A percentile compares a stretch with the other conserved stretches of the same genome.
Evolutionary conservation across 345 rosid species (phyloP).

Genomic region (Euclidium syriacum): DNA sequence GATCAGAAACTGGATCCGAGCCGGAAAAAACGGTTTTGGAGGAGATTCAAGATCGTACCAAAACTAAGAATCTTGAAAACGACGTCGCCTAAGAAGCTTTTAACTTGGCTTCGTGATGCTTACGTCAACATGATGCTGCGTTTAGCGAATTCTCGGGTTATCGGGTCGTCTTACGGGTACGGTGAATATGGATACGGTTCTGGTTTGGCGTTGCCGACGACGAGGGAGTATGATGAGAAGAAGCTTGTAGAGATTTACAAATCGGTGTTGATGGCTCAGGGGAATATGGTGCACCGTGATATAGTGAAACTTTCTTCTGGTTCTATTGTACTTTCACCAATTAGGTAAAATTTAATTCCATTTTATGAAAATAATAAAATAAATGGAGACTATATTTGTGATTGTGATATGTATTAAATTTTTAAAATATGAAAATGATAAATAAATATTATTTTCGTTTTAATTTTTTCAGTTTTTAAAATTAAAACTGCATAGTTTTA

Average conservation of each 20-base stretch:
- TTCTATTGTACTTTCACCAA: constrained; percentile 6
- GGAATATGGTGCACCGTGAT: constrained; percentile 39
- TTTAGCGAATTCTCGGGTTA: constrained; percentile 40
- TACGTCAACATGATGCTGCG: constrained; percentile 66
- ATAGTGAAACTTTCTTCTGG: constrained; percentile 25
- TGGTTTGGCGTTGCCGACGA: constrained; percentile 20
- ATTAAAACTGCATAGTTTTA: too few relatives aligned
- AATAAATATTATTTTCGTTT: too few relatives aligned
- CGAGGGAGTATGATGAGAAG: constrained; percentile 49
- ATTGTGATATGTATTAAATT: not conserved
- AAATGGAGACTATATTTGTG: not conserved
- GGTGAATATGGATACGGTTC: constrained; percentile 27
- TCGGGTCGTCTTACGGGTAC: constrained; percentile 30
- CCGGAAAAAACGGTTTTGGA: constrained; percentile 38
- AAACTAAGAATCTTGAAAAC: constrained; percentile 35
- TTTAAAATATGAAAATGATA: not conserved
- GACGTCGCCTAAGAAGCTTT: constrained; percentile 43
- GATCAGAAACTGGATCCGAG: constrained; percentile 24
- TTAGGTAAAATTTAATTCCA: not conserved
- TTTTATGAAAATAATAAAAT: not conserved
- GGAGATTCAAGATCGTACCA: constrained; percentile 52
- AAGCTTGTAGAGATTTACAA: constrained; percentile 64
- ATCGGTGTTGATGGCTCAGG: constrained; percentile 48
- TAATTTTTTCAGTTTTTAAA: too few relatives aligned
- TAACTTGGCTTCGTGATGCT: constrained; percentile 62